Evolutionary conservation across 257 asterid genomes (phyloP).

Genomic region (Scutellaria galericulata): DNA sequence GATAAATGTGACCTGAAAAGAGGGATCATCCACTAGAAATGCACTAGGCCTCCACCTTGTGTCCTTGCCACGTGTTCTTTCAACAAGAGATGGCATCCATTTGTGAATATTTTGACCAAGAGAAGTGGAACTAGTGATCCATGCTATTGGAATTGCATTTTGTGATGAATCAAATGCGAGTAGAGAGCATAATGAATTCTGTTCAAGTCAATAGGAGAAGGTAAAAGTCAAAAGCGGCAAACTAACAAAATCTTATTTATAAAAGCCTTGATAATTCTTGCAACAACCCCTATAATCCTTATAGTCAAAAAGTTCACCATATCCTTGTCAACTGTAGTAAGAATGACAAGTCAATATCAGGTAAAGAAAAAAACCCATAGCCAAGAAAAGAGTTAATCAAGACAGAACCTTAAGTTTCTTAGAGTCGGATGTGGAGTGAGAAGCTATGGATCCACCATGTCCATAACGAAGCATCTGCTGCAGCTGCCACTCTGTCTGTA

Average conservation of each 20-base stretch:
- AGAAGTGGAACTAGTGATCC: slow-evolving; percentile 49
- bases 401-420: slow-evolving; percentile 53
- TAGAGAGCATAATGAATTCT: slow-evolving; percentile 48
- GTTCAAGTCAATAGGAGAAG: slow-evolving; percentile 35
- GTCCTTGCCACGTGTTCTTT: slow-evolving; percentile 48
- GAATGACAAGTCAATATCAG: background rate
- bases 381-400: background rate
- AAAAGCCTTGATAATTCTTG: slow-evolving; percentile 19
- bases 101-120: slow-evolving; percentile 38
- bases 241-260: background rate
- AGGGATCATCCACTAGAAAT: slow-evolving; percentile 51
- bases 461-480: slow-evolving; percentile 65
- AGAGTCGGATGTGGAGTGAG: slow-evolving; percentile 43
- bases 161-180: slow-evolving; percentile 51
- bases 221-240: slow-evolving; percentile 28
- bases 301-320: background rate
- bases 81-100: slow-evolving; percentile 48
- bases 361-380: background rate
- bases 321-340: background rate
- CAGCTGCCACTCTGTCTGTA: slow-evolving; percentile 66
- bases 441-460: slow-evolving; percentile 48
- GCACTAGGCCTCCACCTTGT: slow-evolving; percentile 56
- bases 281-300: background rate
- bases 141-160: slow-evolving; percentile 54
- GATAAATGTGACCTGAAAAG: slow-evolving; percentile 41